These are phyloP conservation scores for Puccinia polysora DNA, from an alignment of 1,284 basidiomycete genomes.

Conservation along the genomic window DNA sequence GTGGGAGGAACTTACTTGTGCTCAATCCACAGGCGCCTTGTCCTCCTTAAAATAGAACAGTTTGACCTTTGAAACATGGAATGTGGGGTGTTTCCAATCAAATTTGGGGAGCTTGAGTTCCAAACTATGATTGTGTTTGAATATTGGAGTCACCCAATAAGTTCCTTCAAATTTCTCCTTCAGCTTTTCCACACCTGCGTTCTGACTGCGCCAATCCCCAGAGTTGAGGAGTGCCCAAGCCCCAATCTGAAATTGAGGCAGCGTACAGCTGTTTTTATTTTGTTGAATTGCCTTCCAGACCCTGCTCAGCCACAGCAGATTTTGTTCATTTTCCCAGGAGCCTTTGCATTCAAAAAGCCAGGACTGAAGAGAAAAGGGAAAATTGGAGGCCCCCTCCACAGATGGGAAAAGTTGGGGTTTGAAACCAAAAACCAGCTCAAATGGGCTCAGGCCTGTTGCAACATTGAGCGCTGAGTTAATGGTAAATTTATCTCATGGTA, in stretches of 20 bases:
- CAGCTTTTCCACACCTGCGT: neutral
- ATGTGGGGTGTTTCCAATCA: neutral
- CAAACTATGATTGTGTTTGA: constrained; percentile 15
- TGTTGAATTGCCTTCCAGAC: no score
- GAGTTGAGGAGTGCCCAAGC: neutral
- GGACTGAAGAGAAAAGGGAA: neutral
- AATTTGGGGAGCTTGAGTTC: neutral
- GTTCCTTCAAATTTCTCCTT: constrained; percentile 8
- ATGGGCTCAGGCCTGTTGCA: constrained; percentile 45
- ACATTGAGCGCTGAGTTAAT: constrained; percentile 45
- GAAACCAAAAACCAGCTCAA: constrained; percentile 44
- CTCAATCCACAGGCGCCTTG: no score
- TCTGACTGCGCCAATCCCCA: neutral
- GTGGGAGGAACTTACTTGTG: neutral
- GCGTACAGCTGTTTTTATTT: no score
- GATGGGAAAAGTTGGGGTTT: neutral
- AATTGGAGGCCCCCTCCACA: neutral
- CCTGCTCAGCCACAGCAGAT: no score
- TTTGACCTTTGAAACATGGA: constrained; percentile 28
- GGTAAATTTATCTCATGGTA: constrained; percentile 42
- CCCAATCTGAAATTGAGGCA: neutral
- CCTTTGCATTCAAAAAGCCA: neutral
- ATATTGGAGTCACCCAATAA: neutral
- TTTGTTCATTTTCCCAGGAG: neutral
- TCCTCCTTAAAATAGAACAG: no score